These are phyloP conservation scores for Lactarius evosmus DNA, from an alignment of 768 basidiomycete species.

Conservation along the genomic window DNA sequence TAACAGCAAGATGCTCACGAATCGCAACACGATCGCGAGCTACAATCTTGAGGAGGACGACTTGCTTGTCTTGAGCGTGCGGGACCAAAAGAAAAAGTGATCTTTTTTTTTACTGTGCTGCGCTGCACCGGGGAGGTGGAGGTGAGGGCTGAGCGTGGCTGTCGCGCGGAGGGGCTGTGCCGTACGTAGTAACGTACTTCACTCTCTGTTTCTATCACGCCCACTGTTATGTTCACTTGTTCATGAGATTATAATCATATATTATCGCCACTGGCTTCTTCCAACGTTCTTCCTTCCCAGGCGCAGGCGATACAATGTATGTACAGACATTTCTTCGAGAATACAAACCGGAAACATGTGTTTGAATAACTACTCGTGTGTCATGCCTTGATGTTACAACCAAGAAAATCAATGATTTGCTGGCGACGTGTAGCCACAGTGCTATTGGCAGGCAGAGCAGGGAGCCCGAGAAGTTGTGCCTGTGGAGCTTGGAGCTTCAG, in stretches of 20 bases:
- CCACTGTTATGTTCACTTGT: background rate
- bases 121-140: background rate
- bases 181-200: no score
- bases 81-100: slow-evolving; percentile 69
- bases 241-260: background rate
- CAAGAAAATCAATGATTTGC: no score
- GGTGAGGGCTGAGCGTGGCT: background rate
- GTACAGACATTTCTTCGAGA: background rate
- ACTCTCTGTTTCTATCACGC: background rate
- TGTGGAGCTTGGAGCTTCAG: no score
- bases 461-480: no score
- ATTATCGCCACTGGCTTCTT: background rate
- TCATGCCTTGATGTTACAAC: no score
- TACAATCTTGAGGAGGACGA: slow-evolving; percentile 95
- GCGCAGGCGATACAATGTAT: background rate
- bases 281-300: background rate
- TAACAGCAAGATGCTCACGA: slow-evolving; percentile 81
- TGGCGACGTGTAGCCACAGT: no score
- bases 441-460: no score
- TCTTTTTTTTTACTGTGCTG: background rate
- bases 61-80: slow-evolving; percentile 68
- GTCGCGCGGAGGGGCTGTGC: background rate
- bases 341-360: background rate
- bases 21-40: slow-evolving; percentile 76
- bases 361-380: no score